phyloP scores from a whole-genome alignment of 352 stramenopile genomes.

The Phytophthora citricola region DNA sequence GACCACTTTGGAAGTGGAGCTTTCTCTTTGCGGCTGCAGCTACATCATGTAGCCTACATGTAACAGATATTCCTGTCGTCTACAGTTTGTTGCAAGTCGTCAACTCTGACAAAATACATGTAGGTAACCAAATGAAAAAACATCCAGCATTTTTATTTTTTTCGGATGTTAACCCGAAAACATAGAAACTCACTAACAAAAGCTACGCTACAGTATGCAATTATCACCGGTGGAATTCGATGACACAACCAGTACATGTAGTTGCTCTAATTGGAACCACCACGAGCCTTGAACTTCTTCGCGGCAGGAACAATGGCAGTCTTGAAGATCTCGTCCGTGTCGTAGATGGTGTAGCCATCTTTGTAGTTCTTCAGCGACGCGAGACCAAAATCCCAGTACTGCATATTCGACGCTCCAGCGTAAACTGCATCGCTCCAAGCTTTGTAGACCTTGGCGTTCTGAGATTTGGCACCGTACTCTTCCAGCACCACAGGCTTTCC shows the following conservation, averaged over 20 bases:
- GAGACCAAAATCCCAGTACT: constrained; percentile 45
- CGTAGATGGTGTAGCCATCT: constrained; percentile 35
- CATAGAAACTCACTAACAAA: no score
- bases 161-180: no score
- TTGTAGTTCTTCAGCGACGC: constrained; percentile 26
- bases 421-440: constrained; percentile 34
- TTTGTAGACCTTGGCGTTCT: constrained; percentile 26
- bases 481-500: constrained; percentile 37
- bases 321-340: constrained; percentile 27
- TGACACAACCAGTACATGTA: no score
- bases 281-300: background rate
- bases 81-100: no score
- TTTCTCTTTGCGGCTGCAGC: no score
- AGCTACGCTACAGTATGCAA: no score
- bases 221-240: no score
- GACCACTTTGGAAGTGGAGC: background rate
- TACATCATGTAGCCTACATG: no score
- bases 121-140: no score
- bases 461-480: constrained; percentile 34
- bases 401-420: constrained; percentile 30
- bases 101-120: no score
- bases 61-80: no score
- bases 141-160: no score
- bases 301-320: constrained; percentile 23
- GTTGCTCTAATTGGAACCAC: background rate